Percentiles rank a stretch among this genome's conserved stretches.
Conservation (phyloP, 352 stramenopile species). For the Pythium periplocum region DNA sequence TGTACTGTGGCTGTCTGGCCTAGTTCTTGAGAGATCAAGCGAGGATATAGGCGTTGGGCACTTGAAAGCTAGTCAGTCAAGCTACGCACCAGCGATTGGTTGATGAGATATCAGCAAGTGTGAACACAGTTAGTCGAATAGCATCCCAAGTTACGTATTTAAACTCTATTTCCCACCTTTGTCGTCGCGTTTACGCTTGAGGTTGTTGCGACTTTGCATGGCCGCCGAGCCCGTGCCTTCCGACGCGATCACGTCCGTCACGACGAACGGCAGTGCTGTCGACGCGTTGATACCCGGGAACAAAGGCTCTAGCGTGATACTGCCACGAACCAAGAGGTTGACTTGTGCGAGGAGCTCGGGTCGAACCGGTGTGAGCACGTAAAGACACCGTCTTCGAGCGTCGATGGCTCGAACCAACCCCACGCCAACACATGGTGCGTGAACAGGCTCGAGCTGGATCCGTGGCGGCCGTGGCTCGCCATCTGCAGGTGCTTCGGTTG, state of each 20-base stretch:
- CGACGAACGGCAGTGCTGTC: conserved; percentile 50
- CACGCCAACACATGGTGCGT: conserved; percentile 61
- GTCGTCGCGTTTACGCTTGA: conserved; percentile 81
- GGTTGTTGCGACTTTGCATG: conserved; percentile 86
- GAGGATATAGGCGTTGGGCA: too few species aligned
- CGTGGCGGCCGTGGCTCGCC: conserved; percentile 36
- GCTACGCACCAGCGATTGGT: too few species aligned
- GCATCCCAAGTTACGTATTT: neutral
- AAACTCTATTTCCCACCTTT: conserved; percentile 8
- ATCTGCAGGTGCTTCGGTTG: neutral
- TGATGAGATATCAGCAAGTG: too few species aligned
- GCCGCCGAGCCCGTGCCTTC: conserved; percentile 67
- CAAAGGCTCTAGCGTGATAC: conserved; percentile 50
- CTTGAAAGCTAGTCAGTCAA: too few species aligned
- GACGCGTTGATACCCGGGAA: conserved; percentile 40
- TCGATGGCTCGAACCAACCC: conserved; percentile 68
- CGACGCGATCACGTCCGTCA: conserved; percentile 60
- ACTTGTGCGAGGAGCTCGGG: conserved; percentile 43
- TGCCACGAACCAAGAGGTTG: conserved; percentile 71
- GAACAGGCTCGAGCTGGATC: conserved; percentile 44
- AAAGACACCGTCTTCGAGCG: conserved; percentile 39
- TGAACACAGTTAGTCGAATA: too few species aligned
- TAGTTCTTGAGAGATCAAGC: too few species aligned
- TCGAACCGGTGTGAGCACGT: conserved; percentile 66
- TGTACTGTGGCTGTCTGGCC: too few species aligned